Base-by-base conservation (phyloP, 768 basidiomycete species). In the Suillus spraguei region DNA sequence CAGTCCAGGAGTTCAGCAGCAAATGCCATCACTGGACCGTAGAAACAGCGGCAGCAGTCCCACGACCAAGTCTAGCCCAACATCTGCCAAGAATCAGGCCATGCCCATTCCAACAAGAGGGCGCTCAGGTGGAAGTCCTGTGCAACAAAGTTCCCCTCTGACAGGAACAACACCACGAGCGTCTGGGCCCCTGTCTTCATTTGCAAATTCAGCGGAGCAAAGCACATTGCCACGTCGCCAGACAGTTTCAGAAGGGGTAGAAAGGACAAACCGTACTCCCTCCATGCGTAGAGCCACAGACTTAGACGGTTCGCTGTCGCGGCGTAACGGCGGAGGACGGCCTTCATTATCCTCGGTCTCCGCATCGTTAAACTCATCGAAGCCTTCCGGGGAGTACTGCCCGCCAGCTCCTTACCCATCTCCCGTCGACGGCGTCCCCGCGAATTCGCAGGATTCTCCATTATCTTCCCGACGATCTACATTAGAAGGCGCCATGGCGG, bases 251-350 rank as follows among this genome's bases (percentile, higher is more conserved):
- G 87, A 89, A 53, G 85, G 80, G 65, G 82, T 79, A 22, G 77
- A 83, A 32, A 84, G 86, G 36, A 85, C 84, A 9, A 77, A 83
- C 1, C 83, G 87, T 66, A 80, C 87, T 7, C 88, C 89, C 13
- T 87, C 90, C 0, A 80, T 78, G 66, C 85, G 87, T 24, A 89
- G 84, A 74, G 76, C 82, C 59, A 65, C 81, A 44, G 89, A 91
- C 63, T 76, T 89, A 41, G 87, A 85, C 14, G 74, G 76, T 22
- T 74, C 82, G 28, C 64, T 79, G 38, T 71, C 82, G 36, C 81
- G 83, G 22, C 82, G 83, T 58, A 83, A 83, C 58, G 75, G 79
- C 47, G 78, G 83, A 44, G 69, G 72, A 28, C 82, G 86, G 72
- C 84, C 60, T 69, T 82, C 64, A 77, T 81, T 61, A 74, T 81